Evolutionary conservation across 2,329 filamentous ascomycete genomes (phyloP), one percentile per base, ranked within the genome.

Genomic region (Hypoxylon sp.): DNA sequence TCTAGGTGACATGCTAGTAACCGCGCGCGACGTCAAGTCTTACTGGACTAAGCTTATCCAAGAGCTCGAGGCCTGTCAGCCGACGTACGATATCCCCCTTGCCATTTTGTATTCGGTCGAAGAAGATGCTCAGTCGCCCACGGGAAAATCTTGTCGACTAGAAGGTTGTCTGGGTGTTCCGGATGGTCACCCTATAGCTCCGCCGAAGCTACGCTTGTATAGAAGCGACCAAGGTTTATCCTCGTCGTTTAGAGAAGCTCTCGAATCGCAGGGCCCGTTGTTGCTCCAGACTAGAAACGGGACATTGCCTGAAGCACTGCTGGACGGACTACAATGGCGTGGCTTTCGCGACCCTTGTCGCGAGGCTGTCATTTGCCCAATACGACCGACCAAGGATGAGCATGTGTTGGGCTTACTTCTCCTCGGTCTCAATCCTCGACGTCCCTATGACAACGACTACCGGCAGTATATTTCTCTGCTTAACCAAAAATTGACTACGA

Each of bases 391-490:
- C 0, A 91, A 88, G 2, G 89, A 83, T 28, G 90, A 93, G 60
- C 84, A 85, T 9, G 87, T 88, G 0, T 84, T 92, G 64, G 91
- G 90, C 0, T 87, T 93, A 67, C 79, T 94, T 3, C 83, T 93
- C 13, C 82, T 93, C 45, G 91, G 90, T 1, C 82, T 93, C 9
- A 93, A 93, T 72, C 90, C 91, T 5, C 82, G 90, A 46, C 82
- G 90, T 45, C 90, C 91, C 0, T 93, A 91, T 68, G 91, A 93
- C 73, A 89, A 91, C 65, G 90, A 92, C 68, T 93, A 93, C 73
- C 86, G 85, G 45, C 84, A 91, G 7, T 93, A 91, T 72, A 83
- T 93, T 17, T 87, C 82, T 13, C 76, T 86, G 3, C 74, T 87
- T 34, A 81, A 78, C 43, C 82, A 85, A 67, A 92, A 83, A 75